Percentiles rank a stretch among this genome's conserved stretches.
Evolutionary conservation across 805 yeast species (phyloP).

Genomic region (Clavispora vitiphila): DNA sequence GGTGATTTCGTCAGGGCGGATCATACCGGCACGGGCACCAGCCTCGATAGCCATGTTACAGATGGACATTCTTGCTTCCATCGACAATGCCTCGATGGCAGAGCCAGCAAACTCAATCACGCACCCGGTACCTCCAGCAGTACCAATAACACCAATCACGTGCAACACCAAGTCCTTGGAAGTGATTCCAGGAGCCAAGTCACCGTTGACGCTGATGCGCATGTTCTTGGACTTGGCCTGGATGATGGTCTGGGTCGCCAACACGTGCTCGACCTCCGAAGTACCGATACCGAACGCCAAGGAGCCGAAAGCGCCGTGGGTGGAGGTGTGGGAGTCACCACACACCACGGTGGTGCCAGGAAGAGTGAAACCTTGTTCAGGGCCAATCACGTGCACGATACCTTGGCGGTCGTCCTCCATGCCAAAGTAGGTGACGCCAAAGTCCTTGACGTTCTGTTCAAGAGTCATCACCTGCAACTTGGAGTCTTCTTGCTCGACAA

Average conservation of each 20-base stretch:
- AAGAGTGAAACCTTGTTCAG: slow-evolving; percentile 96
- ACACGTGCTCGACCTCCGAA: slow-evolving; percentile 96
- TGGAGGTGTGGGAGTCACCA: slow-evolving; percentile 98
- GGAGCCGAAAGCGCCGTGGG: slow-evolving; percentile 98
- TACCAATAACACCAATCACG: slow-evolving; percentile 94
- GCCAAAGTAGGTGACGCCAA: slow-evolving; percentile 88
- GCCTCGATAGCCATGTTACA: slow-evolving; percentile 99
- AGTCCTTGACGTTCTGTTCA: slow-evolving; percentile 87
- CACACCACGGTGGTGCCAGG: slow-evolving; percentile 99
- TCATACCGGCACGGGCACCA: slow-evolving; percentile 99
- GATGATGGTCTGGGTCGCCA: slow-evolving; percentile 94
- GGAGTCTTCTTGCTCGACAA: slow-evolving; percentile 87
- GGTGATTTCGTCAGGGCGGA: slow-evolving; percentile 88
- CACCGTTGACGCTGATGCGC: slow-evolving; percentile 84
- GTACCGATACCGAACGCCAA: slow-evolving; percentile 99
- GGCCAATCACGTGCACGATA: slow-evolving; percentile 97
- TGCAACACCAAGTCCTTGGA: slow-evolving; percentile 94
- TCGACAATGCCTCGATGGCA: slow-evolving; percentile 82
- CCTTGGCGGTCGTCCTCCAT: slow-evolving; percentile 95
- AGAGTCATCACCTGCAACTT: slow-evolving; percentile 87
- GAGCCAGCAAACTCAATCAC: slow-evolving; percentile 97
- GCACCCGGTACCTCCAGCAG: slow-evolving; percentile 98
- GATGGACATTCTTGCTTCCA: slow-evolving; percentile 99
- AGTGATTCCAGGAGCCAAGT: slow-evolving; percentile 81
- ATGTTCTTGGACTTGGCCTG: slow-evolving; percentile 95